Evolutionary conservation across 2,329 filamentous ascomycete species (phyloP).

Genomic region (Arachnomyces sp.): DNA sequence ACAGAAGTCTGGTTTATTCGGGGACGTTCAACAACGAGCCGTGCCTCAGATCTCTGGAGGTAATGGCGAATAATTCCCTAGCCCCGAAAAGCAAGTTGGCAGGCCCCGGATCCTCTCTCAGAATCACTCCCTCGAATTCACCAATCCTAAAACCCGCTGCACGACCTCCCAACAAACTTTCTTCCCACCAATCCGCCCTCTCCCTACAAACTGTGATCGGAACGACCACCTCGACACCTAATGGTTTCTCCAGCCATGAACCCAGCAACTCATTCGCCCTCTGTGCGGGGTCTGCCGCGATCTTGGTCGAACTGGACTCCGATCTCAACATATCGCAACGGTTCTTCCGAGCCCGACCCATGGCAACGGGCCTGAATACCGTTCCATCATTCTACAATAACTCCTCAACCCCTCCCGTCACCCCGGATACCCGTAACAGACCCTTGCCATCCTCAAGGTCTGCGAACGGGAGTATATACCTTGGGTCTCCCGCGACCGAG

Average conservation of each 20-base stretch:
- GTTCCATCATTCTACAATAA: slow-evolving; percentile 44
- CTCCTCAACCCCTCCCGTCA: slow-evolving; percentile 48
- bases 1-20: slow-evolving; percentile 16
- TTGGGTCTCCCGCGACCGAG: slow-evolving; percentile 49
- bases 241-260: slow-evolving; percentile 74
- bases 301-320: slow-evolving; percentile 71
- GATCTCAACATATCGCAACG: slow-evolving; percentile 60
- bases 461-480: slow-evolving; percentile 32
- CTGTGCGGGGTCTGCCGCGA: slow-evolving; percentile 86
- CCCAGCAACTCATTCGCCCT: slow-evolving; percentile 69
- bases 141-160: slow-evolving; percentile 56
- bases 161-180: slow-evolving; percentile 52
- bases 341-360: slow-evolving; percentile 81
- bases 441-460: slow-evolving; percentile 49
- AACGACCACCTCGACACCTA: slow-evolving; percentile 75
- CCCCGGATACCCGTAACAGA: slow-evolving; percentile 49
- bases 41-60: slow-evolving; percentile 17
- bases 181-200: slow-evolving; percentile 42
- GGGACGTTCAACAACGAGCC: slow-evolving; percentile 21
- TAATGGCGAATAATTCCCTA: slow-evolving; percentile 28
- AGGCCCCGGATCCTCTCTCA: slow-evolving; percentile 39
- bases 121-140: slow-evolving; percentile 68
- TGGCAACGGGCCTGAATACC: slow-evolving; percentile 57
- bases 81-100: slow-evolving; percentile 28
- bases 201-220: slow-evolving; percentile 79